Percentiles rank a stretch among this genome's conserved stretches.
Conservation (phyloP, 2,329 filamentous ascomycete genomes). For the Fusarium proliferatum region DNA sequence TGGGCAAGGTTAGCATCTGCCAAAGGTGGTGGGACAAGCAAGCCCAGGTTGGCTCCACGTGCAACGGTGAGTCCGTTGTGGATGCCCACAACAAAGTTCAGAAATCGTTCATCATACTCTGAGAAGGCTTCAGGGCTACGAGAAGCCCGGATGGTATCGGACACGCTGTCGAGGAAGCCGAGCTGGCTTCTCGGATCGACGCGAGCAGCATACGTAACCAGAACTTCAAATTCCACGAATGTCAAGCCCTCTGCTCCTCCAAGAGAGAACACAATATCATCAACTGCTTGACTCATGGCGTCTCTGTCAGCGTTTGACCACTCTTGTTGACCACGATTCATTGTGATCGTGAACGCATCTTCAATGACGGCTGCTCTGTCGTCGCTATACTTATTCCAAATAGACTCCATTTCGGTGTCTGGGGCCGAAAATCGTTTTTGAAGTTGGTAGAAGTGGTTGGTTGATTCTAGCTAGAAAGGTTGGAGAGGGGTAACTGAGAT, state of each 20-base stretch:
- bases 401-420: not conserved
- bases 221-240: not conserved
- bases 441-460: not conserved
- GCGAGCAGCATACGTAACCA: not conserved
- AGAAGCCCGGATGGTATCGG: not conserved
- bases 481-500: not conserved
- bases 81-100: not conserved
- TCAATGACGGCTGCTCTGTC: not conserved
- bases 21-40: too few relatives aligned
- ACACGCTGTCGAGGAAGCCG: not conserved
- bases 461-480: rapidly evolving
- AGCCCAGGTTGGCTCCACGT: too few relatives aligned
- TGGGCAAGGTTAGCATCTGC: not conserved
- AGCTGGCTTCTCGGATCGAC: not conserved
- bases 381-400: not conserved
- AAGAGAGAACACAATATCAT: not conserved
- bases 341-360: not conserved
- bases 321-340: not conserved
- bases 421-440: not conserved
- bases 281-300: not conserved
- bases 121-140: not conserved
- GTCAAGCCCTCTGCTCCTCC: not conserved
- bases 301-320: rapidly evolving
- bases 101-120: not conserved
- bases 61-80: not conserved